Percentiles rank a stretch among this genome's conserved stretches.
Evolutionary conservation across 768 basidiomycete genomes (phyloP).

Genomic region (Calocera viscosa): DNA sequence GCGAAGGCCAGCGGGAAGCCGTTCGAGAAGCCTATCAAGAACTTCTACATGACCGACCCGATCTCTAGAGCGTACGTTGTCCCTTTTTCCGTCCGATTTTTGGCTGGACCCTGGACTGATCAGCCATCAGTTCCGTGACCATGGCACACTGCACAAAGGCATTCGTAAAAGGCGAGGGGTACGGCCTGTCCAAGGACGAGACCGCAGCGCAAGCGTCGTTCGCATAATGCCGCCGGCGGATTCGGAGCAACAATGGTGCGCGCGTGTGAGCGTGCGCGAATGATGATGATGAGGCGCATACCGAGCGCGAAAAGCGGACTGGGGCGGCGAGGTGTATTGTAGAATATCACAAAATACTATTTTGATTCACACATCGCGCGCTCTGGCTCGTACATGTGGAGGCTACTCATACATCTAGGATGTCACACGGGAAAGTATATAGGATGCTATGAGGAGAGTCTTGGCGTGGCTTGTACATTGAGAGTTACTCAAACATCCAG

Average conservation of each 20-base stretch:
- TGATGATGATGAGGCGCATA: background rate
- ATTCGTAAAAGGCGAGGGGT: slow-evolving; percentile 64
- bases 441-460: background rate
- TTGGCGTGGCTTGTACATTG: no score
- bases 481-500: no score
- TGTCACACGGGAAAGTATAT: background rate
- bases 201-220: slow-evolving; percentile 30
- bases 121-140: slow-evolving; percentile 58
- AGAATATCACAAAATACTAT: slow-evolving; percentile 7
- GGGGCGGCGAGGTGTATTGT: background rate
- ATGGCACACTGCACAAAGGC: slow-evolving; percentile 90
- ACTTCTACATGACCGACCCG: slow-evolving; percentile 95
- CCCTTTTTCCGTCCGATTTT: slow-evolving; percentile 8
- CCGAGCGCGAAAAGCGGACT: slow-evolving; percentile 3
- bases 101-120: background rate
- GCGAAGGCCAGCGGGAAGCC: slow-evolving; percentile 46
- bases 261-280: no score
- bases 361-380: background rate
- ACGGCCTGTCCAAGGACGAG: slow-evolving; percentile 41
- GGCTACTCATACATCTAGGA: background rate
- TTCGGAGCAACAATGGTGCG: background rate
- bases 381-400: background rate
- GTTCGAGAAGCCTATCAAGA: slow-evolving; percentile 69
- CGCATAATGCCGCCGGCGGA: background rate
- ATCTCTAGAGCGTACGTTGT: slow-evolving; percentile 82